Evolutionary conservation across 805 yeast species (phyloP), one percentile per base, ranked within the genome.

Genomic region (Candida succiphila): DNA sequence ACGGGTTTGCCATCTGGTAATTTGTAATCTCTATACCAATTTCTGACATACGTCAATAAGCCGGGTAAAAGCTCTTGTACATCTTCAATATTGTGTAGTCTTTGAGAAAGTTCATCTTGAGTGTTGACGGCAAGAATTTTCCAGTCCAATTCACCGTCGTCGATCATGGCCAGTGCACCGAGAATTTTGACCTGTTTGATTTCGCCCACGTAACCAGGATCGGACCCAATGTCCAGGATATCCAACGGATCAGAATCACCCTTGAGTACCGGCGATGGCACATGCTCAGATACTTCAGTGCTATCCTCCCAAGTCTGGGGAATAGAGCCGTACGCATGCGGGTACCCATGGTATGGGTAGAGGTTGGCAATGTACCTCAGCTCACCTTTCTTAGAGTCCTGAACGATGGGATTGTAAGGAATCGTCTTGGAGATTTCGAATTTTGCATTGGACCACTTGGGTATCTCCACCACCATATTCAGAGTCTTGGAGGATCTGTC

Each of bases 271-370:
- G 45, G 42, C 38, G 72, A 62, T 38, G 55, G 67, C 21, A 59
- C 36, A 41, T 24, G 53, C 46, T 60, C 46, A 33, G 56, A 65
- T 35, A 43, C 49, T 33, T 62, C 63, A 37, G 78, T 72, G n/a
- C 94, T 94, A 52, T 92, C 94, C 60, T 89, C 98, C 97, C 97
- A 89, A 4, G 97, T 89, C 63, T 84, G 94, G 14, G 94, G 88
- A 46, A 84, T 65, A 3, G 94, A 89, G 29, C 95, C 94, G 52
- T 85, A 85, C 59, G 85, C 85, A 56, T 79, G 88, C 36, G 85
- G 78, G 55, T 83, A 84, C 1, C 95, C 95, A 45, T 79, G 79
- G 54, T 69, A 77, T 7, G 95, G 95, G 62, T 78, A 85, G 17
- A 83, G 61, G 59, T 85, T 85, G 47, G 78, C 70, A 22, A 85